Evolutionary conservation across 1,284 basidiomycete species (phyloP), one percentile per base, ranked within the genome.

Genomic region (Mixia osmundae): DNA sequence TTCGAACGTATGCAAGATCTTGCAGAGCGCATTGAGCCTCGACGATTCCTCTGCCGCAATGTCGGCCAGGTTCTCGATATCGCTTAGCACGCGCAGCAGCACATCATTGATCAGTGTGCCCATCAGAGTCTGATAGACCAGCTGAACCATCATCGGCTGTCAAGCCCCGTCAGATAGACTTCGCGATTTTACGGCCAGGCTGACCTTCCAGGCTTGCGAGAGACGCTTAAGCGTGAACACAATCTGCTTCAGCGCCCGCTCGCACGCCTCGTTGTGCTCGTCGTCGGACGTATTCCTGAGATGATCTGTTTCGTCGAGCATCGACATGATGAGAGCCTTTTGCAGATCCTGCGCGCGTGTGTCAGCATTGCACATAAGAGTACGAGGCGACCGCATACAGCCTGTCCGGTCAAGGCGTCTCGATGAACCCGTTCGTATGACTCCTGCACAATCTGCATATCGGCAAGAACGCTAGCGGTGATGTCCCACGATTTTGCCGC

Each of bases 21-120:
- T 68, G 54, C 83, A 76, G 1, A 94, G 62, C 50, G 77, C 71
- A 46, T 74, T 75, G 23, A 97, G 58, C 30, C 71, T 65, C 46
- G 77, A 72, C 3, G 83, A 89, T 48, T 95, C 87, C 8, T 71
- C 63, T 50, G 82, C 87, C 0, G 83, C 75, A 47, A 97, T 95
- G 55, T 97, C 89, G 2, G 68, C 65, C 33, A 95, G 60, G 0
- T 68, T 69, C 30, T 87, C 60, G 10, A 95, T 66, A 46, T 78
- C 75, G 31, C 65, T 64, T 8, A 87, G 61, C 4, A 91, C 66
- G 3, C 69, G 62, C 3, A 61, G 61, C 22, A 89, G 61, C 3
- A 72, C 69, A 9, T 68, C 63, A 41, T 94, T 74, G 10, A 77
- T 68, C 9, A 91, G 55, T 12, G 64, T 58, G 5, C 89, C 89